phyloP scores from a whole-genome alignment of 345 rosid genomes.

The Rhodomyrtus tomentosa region DNA sequence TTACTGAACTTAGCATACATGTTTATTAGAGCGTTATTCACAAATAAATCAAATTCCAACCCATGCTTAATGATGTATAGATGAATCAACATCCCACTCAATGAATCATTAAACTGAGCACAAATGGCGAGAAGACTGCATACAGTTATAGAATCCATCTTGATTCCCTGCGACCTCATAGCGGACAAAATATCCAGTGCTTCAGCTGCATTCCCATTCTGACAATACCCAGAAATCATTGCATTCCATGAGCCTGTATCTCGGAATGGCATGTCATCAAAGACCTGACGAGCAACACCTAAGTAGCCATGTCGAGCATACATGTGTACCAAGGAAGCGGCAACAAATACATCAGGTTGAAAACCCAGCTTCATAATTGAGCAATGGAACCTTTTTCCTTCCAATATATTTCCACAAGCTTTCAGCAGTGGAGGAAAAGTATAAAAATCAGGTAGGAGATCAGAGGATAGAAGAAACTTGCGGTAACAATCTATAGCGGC shows the following conservation, averaged over 20 bases:
- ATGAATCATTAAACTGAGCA: slow-evolving; percentile 2
- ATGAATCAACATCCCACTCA: slow-evolving; percentile 7
- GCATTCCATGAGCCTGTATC: slow-evolving; percentile 17
- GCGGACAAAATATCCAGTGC: slow-evolving; percentile 3
- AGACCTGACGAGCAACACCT: slow-evolving; percentile 6
- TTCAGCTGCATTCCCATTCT: slow-evolving; percentile 7
- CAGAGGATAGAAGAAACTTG: slow-evolving; percentile 2
- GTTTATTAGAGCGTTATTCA: slow-evolving; percentile 27
- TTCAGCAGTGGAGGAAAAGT: slow-evolving; percentile 15
- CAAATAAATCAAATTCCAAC: slow-evolving; percentile 19
- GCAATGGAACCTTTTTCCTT: slow-evolving; percentile 9
- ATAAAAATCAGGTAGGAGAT: slow-evolving; percentile 7
- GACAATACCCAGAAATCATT: slow-evolving; percentile 15
- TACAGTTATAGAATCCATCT: slow-evolving; percentile 10
- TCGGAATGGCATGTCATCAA: slow-evolving; percentile 4
- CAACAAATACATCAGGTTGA: slow-evolving; percentile 3
- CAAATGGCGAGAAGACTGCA: slow-evolving; percentile 5
- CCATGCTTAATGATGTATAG: slow-evolving; percentile 13
- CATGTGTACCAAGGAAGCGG: slow-evolving; percentile 10
- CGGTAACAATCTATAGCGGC: slow-evolving; percentile 2
- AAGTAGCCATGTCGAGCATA: slow-evolving; percentile 6
- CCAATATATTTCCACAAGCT: slow-evolving; percentile 3
- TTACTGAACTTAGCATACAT: slow-evolving; percentile 30
- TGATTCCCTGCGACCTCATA: slow-evolving; percentile 7
- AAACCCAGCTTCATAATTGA: slow-evolving; percentile 5